These are phyloP conservation scores for Paramecium caudatum DNA, from an alignment of 73 alveolate genomes.

Conservation along the genomic window DNA sequence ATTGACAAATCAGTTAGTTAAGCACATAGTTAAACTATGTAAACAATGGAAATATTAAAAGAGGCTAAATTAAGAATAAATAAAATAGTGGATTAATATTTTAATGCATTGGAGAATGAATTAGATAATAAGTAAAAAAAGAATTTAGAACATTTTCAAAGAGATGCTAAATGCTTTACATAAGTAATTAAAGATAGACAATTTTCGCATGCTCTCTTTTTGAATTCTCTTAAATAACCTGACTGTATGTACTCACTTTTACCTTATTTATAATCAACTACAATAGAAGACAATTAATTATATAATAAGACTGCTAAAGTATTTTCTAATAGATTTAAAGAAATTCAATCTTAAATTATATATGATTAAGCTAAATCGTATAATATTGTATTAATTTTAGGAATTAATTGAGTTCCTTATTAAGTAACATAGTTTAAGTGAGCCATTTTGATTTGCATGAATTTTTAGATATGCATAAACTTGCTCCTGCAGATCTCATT, in stretches of 20 bases:
- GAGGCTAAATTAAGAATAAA: slow-evolving; percentile 8
- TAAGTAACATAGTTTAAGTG: neutral
- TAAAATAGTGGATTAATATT: slow-evolving; percentile 23
- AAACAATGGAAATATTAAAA: neutral
- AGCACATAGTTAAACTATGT: neutral
- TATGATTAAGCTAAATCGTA: slow-evolving; percentile 20
- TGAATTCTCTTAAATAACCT: slow-evolving; percentile 3
- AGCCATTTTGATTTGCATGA: neutral
- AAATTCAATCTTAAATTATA: slow-evolving; percentile 8
- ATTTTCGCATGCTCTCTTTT: neutral
- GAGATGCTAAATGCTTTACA: slow-evolving; percentile 17
- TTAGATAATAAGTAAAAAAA: slow-evolving; percentile 41
- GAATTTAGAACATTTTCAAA: slow-evolving; percentile 15
- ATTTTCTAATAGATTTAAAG: slow-evolving; percentile 40
- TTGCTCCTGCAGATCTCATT: slow-evolving; percentile 28
- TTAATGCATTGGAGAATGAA: slow-evolving; percentile 47
- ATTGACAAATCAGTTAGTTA: neutral
- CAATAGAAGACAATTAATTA: slow-evolving; percentile 11
- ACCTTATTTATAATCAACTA: slow-evolving; percentile 51
- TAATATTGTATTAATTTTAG: neutral
- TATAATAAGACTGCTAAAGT: neutral
- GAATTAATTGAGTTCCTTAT: neutral
- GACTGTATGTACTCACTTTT: slow-evolving; percentile 31
- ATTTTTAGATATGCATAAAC: slow-evolving; percentile 24
- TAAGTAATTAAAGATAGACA: neutral